Percentiles rank a stretch among this genome's conserved stretches.
Conservation (phyloP, 2,329 filamentous ascomycete genomes). For the Neonectria coccinea region DNA sequence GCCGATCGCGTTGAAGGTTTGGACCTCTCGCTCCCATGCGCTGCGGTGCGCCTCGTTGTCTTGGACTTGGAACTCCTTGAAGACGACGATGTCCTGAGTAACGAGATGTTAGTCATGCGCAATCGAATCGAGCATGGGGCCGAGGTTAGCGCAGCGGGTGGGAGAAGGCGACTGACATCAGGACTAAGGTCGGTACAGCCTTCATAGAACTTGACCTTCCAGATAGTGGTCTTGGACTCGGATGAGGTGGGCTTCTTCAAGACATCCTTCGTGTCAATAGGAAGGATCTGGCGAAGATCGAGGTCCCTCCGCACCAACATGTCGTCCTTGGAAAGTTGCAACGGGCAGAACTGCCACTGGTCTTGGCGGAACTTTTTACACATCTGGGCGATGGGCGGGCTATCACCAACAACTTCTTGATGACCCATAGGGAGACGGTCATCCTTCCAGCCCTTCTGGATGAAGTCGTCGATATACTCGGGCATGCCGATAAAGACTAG, state of each 20-base stretch:
- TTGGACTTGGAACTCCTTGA: conserved; percentile 27
- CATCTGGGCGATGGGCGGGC: neutral
- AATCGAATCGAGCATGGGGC: too few species aligned
- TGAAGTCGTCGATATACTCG: conserved; percentile 15
- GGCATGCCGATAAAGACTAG: conserved; percentile 21
- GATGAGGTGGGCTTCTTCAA: neutral
- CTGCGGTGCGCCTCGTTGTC: conserved; percentile 11
- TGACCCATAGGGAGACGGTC: conserved; percentile 17
- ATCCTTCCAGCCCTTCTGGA: conserved; percentile 5
- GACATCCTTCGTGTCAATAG: conserved; percentile 4
- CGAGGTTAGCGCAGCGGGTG: too few species aligned
- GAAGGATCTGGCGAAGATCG: conserved; percentile 23
- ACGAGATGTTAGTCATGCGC: neutral
- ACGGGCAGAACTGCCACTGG: conserved; percentile 33
- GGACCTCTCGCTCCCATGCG: conserved; percentile 22
- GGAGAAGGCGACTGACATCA: neutral
- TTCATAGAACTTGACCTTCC: conserved; percentile 9
- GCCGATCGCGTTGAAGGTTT: conserved; percentile 16
- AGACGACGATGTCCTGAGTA: conserved; percentile 21
- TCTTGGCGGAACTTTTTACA: conserved; percentile 3
- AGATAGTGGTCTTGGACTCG: conserved; percentile 4
- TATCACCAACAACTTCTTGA: neutral
- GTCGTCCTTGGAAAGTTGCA: conserved; percentile 3
- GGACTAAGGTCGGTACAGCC: conserved; percentile 10
- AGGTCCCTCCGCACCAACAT: neutral